phyloP scores from a whole-genome alignment of 495 filamentous ascomycete genomes.

The Xylaria acuta region DNA sequence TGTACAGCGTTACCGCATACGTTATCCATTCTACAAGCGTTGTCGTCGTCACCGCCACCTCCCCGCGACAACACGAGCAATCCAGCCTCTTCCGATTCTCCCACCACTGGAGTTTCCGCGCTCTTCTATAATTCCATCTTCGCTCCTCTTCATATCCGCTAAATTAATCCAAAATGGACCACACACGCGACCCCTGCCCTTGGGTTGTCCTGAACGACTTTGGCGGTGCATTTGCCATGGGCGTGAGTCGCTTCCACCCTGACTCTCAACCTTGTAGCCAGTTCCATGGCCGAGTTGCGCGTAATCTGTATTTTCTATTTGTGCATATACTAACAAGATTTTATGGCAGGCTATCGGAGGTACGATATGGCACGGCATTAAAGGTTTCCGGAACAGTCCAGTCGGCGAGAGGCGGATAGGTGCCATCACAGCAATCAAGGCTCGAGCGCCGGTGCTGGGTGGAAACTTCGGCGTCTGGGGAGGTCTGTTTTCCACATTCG shows the following conservation, averaged over 20 bases:
- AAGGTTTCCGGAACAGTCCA: slow-evolving; percentile 87
- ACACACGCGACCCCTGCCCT: slow-evolving; percentile 89
- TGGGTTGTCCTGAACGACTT: slow-evolving; percentile 97
- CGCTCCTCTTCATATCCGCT: neutral
- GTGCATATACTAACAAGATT: slow-evolving; percentile 20
- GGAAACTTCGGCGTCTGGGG: slow-evolving; percentile 99
- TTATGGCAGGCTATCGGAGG: slow-evolving; percentile 78
- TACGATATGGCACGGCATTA: slow-evolving; percentile 96
- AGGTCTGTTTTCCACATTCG: slow-evolving; percentile 90
- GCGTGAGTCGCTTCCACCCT: slow-evolving; percentile 63
- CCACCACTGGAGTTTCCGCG: neutral
- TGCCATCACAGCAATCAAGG: slow-evolving; percentile 95
- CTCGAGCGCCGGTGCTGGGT: slow-evolving; percentile 90
- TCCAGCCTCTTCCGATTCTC: neutral
- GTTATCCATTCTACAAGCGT: neutral
- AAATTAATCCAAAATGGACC: slow-evolving; percentile 65
- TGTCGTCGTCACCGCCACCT: neutral
- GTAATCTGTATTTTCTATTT: neutral
- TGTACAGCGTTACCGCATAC: neutral
- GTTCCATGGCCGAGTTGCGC: neutral
- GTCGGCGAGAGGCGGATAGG: slow-evolving; percentile 96
- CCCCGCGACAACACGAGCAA: neutral
- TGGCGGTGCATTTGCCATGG: slow-evolving; percentile 97
- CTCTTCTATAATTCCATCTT: neutral
- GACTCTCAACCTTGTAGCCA: neutral